Conservation (phyloP, 2,329 filamentous ascomycete genomes). For the Fusarium paranaense region DNA sequence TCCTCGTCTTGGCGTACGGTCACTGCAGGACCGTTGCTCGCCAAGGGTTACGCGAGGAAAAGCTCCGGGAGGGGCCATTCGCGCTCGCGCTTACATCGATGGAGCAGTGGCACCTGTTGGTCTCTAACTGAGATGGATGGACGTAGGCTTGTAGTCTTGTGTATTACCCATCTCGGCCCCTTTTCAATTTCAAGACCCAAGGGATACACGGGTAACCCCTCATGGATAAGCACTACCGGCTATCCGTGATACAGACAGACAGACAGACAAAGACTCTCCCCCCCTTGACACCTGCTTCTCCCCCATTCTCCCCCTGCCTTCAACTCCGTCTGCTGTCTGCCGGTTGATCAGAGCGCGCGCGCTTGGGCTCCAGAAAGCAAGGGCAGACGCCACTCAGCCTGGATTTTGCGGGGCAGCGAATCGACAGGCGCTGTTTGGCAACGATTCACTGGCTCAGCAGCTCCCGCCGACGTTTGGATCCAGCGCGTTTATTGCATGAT, state of each 20-base stretch:
- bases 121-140: background rate
- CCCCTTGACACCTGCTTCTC: background rate
- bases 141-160: background rate
- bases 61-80: background rate
- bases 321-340: conserved; percentile 14
- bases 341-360: conserved; percentile 29
- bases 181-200: conserved; percentile 16
- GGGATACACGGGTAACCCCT: background rate
- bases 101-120: conserved; percentile 11
- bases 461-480: conserved; percentile 26
- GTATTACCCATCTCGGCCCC: conserved; percentile 12
- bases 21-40: conserved; percentile 2
- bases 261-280: background rate
- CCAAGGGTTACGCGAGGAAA: background rate
- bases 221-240: background rate
- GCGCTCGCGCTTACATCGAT: conserved; percentile 25
- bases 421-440: background rate
- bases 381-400: conserved; percentile 25
- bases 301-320: conserved; percentile 16
- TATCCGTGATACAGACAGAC: background rate
- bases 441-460: conserved; percentile 16
- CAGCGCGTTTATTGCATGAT: conserved; percentile 20
- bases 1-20: conserved; percentile 15
- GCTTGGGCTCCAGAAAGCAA: conserved; percentile 20
- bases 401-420: conserved; percentile 34